Conservation (phyloP, 2,329 filamentous ascomycete species). For the Tolypocladium amazonense region DNA sequence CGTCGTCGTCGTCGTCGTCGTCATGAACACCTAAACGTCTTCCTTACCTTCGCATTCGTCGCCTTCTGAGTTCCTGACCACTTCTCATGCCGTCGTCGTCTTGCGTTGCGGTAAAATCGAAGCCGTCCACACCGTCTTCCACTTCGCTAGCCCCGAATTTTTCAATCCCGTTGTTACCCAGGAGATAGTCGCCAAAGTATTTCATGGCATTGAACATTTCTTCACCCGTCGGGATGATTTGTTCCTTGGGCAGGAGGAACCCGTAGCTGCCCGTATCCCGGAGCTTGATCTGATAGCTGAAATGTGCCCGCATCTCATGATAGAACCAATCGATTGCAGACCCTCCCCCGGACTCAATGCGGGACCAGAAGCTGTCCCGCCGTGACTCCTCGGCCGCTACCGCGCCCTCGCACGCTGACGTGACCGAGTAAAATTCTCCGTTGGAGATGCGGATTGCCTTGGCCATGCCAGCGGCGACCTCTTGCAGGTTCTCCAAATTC, state of each 20-base stretch:
- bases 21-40: background rate
- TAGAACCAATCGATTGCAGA: slow-evolving; percentile 94
- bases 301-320: slow-evolving; percentile 70
- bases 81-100: slow-evolving; percentile 4
- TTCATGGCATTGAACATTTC: slow-evolving; percentile 77
- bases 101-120: slow-evolving; percentile 3
- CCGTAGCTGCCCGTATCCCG: slow-evolving; percentile 91
- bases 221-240: slow-evolving; percentile 82
- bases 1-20: background rate
- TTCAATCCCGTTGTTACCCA: slow-evolving; percentile 60
- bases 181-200: slow-evolving; percentile 72
- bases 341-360: slow-evolving; percentile 68
- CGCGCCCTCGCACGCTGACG: slow-evolving; percentile 79
- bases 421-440: slow-evolving; percentile 65
- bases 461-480: slow-evolving; percentile 76
- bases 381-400: slow-evolving; percentile 25
- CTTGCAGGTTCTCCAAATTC: slow-evolving; percentile 82
- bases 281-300: slow-evolving; percentile 89
- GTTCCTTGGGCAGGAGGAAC: slow-evolving; percentile 75
- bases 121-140: slow-evolving; percentile 8
- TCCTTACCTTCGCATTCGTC: slow-evolving; percentile 15
- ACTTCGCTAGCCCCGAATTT: slow-evolving; percentile 15
- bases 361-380: slow-evolving; percentile 15
- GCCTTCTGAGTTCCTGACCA: slow-evolving; percentile 18
- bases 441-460: slow-evolving; percentile 79